These are phyloP conservation scores for Babesia sp. DNA, from an alignment of 169 alveolate genomes.

Conservation along the genomic window DNA sequence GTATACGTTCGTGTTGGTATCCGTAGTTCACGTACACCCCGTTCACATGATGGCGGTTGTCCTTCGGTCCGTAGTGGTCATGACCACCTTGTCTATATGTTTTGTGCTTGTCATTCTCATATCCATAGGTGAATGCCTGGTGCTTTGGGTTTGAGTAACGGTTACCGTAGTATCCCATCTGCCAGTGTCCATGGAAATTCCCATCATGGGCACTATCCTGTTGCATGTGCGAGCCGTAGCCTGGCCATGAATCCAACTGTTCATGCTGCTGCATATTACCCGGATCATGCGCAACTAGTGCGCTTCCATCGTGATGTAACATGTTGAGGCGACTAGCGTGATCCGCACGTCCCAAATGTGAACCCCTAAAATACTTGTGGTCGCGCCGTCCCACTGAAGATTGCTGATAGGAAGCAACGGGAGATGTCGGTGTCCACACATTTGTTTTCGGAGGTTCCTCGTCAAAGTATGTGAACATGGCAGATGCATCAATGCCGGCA, in stretches of 20 bases:
- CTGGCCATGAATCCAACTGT: conserved; percentile 1
- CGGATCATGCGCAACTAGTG: not conserved
- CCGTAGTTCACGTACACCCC: conserved; percentile 49
- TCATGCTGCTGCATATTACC: conserved; percentile 6
- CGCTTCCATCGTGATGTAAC: conserved; percentile 11
- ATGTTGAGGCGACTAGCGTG: not conserved
- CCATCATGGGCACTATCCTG: conserved; percentile 17
- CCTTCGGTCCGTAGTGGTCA: conserved; percentile 28
- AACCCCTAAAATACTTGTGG: conserved; percentile 6
- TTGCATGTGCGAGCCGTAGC: conserved; percentile 2
- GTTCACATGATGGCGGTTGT: conserved; percentile 18
- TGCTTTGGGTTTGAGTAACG: conserved; percentile 35
- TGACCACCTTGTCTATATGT: conserved; percentile 15
- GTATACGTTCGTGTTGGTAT: conserved; percentile 47
- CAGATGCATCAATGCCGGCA: conserved; percentile 15
- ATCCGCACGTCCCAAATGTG: conserved; percentile 13
- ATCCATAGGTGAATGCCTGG: conserved; percentile 25
- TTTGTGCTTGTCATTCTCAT: conserved; percentile 34
- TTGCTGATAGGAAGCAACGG: conserved; percentile 11
- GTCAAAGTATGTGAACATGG: conserved; percentile 51
- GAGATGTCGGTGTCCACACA: not conserved
- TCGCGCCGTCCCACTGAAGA: not conserved
- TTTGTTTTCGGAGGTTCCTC: conserved; percentile 24
- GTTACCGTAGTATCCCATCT: conserved; percentile 31
- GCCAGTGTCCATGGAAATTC: conserved; percentile 34